Percentiles rank a stretch among this genome's conserved stretches.
These are phyloP conservation scores for Phytophthora meadii DNA, from an alignment of 352 stramenopile genomes.

Conservation along the genomic window DNA sequence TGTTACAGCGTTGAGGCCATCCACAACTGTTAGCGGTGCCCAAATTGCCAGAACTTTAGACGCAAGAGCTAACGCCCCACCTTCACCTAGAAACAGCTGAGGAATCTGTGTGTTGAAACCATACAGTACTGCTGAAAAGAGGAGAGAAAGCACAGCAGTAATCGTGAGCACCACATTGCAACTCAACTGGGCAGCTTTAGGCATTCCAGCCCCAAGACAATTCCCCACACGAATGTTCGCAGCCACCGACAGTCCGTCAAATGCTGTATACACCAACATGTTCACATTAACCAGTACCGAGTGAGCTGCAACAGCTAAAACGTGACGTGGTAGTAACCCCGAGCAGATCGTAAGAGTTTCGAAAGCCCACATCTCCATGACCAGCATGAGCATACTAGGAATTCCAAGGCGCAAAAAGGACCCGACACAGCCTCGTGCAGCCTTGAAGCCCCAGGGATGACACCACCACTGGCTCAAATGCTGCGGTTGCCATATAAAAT, in stretches of 20 bases:
- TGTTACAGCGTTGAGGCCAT: slow-evolving; percentile 52
- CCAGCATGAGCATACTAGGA: slow-evolving; percentile 61
- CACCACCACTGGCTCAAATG: slow-evolving; percentile 46
- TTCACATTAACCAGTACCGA: slow-evolving; percentile 67
- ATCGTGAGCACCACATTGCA: slow-evolving; percentile 37
- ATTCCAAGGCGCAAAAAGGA: slow-evolving; percentile 56
- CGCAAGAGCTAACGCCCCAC: slow-evolving; percentile 40
- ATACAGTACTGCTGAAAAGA: slow-evolving; percentile 25
- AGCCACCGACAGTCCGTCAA: slow-evolving; percentile 54
- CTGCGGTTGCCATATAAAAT: slow-evolving; percentile 47
- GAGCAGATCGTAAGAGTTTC: slow-evolving; percentile 59
- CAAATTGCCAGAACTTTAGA: slow-evolving; percentile 46
- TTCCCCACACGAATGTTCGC: slow-evolving; percentile 68
- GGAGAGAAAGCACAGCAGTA: slow-evolving; percentile 32
- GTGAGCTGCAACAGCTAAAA: slow-evolving; percentile 59
- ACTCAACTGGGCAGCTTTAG: slow-evolving; percentile 48
- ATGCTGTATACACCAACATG: slow-evolving; percentile 62
- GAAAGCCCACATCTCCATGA: slow-evolving; percentile 68
- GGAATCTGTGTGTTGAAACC: slow-evolving; percentile 32
- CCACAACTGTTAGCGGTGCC: slow-evolving; percentile 47
- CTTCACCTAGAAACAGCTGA: slow-evolving; percentile 43
- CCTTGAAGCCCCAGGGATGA: slow-evolving; percentile 39
- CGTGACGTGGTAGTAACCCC: slow-evolving; percentile 49
- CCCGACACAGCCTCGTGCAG: slow-evolving; percentile 33
- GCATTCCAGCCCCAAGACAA: slow-evolving; percentile 47